A percentile compares a stretch with the other conserved stretches of the same genome.
Evolutionary conservation across 352 stramenopile genomes (phyloP).

Genomic region (Phytophthora multivora): DNA sequence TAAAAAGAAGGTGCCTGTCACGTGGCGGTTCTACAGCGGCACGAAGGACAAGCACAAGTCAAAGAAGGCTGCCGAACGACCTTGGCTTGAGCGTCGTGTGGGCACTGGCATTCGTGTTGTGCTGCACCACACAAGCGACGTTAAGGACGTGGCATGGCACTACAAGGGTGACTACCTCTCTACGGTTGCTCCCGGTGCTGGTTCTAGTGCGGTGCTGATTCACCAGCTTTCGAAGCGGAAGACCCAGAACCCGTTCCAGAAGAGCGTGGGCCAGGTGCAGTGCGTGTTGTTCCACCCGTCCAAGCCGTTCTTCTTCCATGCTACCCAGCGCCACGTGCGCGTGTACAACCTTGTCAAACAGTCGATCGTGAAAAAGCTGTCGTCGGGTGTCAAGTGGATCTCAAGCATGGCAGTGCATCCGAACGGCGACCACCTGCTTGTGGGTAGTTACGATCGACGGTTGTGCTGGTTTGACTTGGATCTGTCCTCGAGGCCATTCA

Average conservation of each 20-base stretch:
- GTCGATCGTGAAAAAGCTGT: slow-evolving; percentile 97
- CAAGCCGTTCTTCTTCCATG: slow-evolving; percentile 99
- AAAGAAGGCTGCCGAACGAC: slow-evolving; percentile 39
- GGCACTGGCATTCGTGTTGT: slow-evolving; percentile 85
- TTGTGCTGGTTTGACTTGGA: slow-evolving; percentile 99
- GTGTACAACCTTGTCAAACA: slow-evolving; percentile 99
- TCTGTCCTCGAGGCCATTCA: slow-evolving; percentile 97
- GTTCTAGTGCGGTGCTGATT: slow-evolving; percentile 94
- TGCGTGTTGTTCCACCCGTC: slow-evolving; percentile 97
- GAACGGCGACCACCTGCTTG: slow-evolving; percentile 98
- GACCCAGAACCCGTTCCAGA: slow-evolving; percentile 97
- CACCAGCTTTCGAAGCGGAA: slow-evolving; percentile 98
- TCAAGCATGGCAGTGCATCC: slow-evolving; percentile 98
- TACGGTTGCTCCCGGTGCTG: slow-evolving; percentile 91
- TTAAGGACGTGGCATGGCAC: slow-evolving; percentile 97
- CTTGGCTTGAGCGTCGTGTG: slow-evolving; percentile 79
- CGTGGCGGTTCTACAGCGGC: slow-evolving; percentile 88
- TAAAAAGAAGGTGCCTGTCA: slow-evolving; percentile 91
- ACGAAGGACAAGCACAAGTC: slow-evolving; percentile 84
- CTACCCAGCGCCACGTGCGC: slow-evolving; percentile 97
- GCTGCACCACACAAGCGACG: slow-evolving; percentile 88
- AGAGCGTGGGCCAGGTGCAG: slow-evolving; percentile 95
- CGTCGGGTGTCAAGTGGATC: slow-evolving; percentile 98
- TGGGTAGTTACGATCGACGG: slow-evolving; percentile 97
- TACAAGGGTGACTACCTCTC: slow-evolving; percentile 99